Base-by-base conservation (phyloP, 345 rosid species). In the Reutealis trisperma region DNA sequence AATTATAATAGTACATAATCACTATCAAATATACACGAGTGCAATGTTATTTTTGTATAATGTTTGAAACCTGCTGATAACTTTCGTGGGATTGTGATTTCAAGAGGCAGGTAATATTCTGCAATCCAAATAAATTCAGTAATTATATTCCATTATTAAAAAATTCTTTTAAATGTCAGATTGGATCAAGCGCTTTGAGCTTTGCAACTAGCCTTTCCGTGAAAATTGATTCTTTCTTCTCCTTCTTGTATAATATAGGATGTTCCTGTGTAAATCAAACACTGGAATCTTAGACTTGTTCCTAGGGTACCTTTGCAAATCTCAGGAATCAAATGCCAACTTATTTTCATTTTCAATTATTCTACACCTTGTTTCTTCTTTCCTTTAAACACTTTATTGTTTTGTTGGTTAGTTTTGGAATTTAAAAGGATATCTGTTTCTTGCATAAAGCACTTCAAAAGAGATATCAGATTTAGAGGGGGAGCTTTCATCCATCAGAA, bases 401-500 rank as follows among this genome's bases (percentile, higher is more conserved):
- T 37, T 73, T 15, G 9, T 71, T 57, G 45, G 16, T 18, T 47
- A 22, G 14, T 42, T 42, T 41, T 47, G 61, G 32, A 47, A 57
- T 19, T 77, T 16, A 49, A 37, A 14, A 18, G 49, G 47, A 34
- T 7, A 1, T 54, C 13, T 67, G 41, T 70, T 19, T 64, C 24
- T 81, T 81, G 70, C 59, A 75, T 74, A 83, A 89, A 96, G 99
- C 41, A 96, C 99, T 19, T 96, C 99, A 0, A 96, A 90, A 81
- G 99, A 96, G 89, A 96, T 96, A 87, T 96, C 98, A 0, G 99
- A 96, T 82, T 88, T 96, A 75, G 99, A 96, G 79, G 99, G 98
- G 80, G 99, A 96, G 84, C 91, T 96, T 66, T 89, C 91, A 44
- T 89, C 99, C 74, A 96, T 96, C 75, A 85, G 99, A 84, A 96